Percentiles rank a stretch among this genome's conserved stretches.
Conservation (phyloP, 2,329 filamentous ascomycete species). For the Claviceps sp. region DNA sequence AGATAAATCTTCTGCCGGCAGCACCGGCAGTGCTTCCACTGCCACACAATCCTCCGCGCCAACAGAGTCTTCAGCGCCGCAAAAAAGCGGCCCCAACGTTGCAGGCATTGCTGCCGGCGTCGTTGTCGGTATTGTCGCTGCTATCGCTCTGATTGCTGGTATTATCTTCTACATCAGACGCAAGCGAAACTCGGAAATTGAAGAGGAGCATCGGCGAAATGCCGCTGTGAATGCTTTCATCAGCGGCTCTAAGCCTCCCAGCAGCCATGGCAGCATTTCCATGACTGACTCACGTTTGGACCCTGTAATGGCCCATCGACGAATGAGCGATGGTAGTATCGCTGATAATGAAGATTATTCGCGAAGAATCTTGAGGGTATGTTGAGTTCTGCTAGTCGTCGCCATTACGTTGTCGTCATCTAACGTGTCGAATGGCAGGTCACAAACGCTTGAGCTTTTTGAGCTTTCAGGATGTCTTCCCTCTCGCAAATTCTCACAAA, state of each 20-base stretch:
- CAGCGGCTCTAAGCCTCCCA: conserved; percentile 46
- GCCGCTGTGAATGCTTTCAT: conserved; percentile 68
- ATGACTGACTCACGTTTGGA: conserved; percentile 77
- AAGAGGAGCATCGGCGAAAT: conserved; percentile 74
- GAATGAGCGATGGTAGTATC: conserved; percentile 89
- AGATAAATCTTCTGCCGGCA: conserved; percentile 10
- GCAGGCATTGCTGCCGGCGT: conserved; percentile 78
- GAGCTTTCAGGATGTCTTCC: neutral
- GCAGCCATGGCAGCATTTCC: conserved; percentile 51
- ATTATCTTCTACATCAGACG: conserved; percentile 63
- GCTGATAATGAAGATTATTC: conserved; percentile 97
- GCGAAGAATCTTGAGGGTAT: conserved; percentile 83
- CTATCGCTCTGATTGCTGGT: conserved; percentile 53
- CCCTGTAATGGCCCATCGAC: conserved; percentile 67
- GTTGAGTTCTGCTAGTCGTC: conserved; percentile 14
- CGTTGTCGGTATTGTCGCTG: conserved; percentile 65
- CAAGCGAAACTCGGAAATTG: conserved; percentile 61
- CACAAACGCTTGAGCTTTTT: conserved; percentile 39
- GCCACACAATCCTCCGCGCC: conserved; percentile 9
- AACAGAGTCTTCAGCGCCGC: conserved; percentile 9
- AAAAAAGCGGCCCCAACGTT: conserved; percentile 44
- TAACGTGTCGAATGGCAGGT: conserved; percentile 25
- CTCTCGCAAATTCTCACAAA: conserved; percentile 1
- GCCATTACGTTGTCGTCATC: neutral
- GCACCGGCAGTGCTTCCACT: conserved; percentile 7